A percentile compares a stretch with the other conserved stretches of the same genome.
Evolutionary conservation across 148 eudicot genomes (phyloP).

Genomic region (Persicaria tinctoria): DNA sequence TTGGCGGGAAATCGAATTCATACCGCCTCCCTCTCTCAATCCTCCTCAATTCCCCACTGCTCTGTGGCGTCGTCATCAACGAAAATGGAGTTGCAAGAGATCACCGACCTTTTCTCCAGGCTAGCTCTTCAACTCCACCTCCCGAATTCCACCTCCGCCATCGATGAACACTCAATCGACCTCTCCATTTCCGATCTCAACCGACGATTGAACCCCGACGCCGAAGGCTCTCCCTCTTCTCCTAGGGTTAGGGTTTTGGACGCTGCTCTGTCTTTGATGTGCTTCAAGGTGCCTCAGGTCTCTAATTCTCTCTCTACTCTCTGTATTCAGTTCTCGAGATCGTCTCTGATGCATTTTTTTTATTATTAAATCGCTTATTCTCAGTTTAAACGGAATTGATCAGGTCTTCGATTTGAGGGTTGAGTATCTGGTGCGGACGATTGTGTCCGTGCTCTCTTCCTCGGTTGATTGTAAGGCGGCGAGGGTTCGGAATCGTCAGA

Average conservation of each 20-base stretch:
- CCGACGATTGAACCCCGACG: constrained; percentile 30
- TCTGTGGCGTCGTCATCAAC: background rate
- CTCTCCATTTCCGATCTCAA: constrained; percentile 28
- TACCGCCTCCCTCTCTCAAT: background rate
- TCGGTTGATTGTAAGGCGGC: constrained; percentile 30
- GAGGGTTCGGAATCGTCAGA: constrained; percentile 21
- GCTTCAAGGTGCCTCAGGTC: constrained; percentile 55
- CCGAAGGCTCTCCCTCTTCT: constrained; percentile 11
- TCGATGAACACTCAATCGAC: constrained; percentile 17
- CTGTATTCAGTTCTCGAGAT: background rate
- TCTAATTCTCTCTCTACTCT: background rate
- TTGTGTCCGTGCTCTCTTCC: constrained; percentile 36
- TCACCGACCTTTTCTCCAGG: constrained; percentile 32
- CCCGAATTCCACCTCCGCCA: constrained; percentile 23
- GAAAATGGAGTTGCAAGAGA: constrained; percentile 26
- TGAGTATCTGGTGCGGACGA: constrained; percentile 33
- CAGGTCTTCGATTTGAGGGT: constrained; percentile 41
- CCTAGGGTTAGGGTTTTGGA: constrained; percentile 46
- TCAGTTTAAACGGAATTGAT: constrained; percentile 7
- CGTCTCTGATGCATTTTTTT: background rate
- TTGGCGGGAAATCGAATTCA: constrained; percentile 1
- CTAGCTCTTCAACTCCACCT: constrained; percentile 30
- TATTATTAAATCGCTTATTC: background rate
- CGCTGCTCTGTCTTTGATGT: constrained; percentile 48
- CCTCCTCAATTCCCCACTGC: background rate